Evolutionary conservation across 1,139 yeast genomes (phyloP), one percentile per base, ranked within the genome.

Genomic region (Yamadazyma oceani): DNA sequence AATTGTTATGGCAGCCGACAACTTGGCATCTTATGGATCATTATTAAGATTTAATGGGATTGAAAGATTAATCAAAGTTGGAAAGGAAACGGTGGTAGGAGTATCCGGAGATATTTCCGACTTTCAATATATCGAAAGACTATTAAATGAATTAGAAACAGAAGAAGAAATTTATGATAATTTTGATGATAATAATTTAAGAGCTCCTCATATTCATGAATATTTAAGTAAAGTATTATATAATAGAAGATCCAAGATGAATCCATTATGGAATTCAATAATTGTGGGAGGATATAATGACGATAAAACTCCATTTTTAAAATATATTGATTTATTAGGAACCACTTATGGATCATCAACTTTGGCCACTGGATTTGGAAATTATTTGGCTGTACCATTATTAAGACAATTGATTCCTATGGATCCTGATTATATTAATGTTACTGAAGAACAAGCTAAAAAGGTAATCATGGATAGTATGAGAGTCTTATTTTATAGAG

Each of bases 331-430:
- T 60, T 71, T 94, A 45, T 74, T 89, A 42, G 99, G 99, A 33
- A 96, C 90, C 15, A 78, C 95, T 0, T 94, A 86, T 62, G 77
- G 87, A 7, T 76, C 97, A 0, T 95, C 96, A 24, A 75, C 95
- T 3, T 69, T 94, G 45, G 96, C 97, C 35, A 90, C 98, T 2
- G 99, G 99, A 1, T 92, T 90, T 61, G 99, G 98, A 41, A 84
- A 95, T 10, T 92, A 94, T 62, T 73, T 94, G 62, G 98, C 98
- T 3, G 67, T 89, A 31, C 99, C 99, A 25, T 69, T 94, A 50
- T 74, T 94, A 60, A 83, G 99, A 67, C 81, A 85, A 58, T 73
- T 84, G 44, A 87, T 85, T 34, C 95, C 90, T 41, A 69, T 71
- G 32, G 97, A 90, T 49, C 81, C 76, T 26, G 96, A 89, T 51